A percentile compares a stretch with the other conserved stretches of the same genome.
Conservation (phyloP, 768 basidiomycete genomes). For the Tephrocybe sp. region DNA sequence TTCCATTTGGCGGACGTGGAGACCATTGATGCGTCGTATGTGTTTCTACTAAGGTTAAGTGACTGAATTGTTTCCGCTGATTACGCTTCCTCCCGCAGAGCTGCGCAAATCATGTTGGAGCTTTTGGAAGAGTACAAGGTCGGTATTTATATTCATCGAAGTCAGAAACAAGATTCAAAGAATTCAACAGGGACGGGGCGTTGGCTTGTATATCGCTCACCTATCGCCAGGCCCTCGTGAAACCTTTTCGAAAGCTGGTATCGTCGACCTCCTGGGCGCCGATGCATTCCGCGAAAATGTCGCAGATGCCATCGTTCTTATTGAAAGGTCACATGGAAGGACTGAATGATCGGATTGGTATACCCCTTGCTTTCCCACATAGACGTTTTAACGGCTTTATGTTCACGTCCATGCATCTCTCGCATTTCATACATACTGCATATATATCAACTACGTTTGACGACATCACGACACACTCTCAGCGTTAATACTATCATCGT, state of each 20-base stretch:
- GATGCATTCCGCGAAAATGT: constrained; percentile 50
- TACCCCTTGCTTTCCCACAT: neutral
- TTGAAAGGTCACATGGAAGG: constrained; percentile 26
- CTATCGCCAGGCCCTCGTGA: constrained; percentile 35
- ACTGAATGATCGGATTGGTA: neutral
- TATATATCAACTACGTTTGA: neutral
- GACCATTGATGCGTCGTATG: constrained; percentile 86
- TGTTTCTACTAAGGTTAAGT: constrained; percentile 8
- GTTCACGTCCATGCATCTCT: neutral
- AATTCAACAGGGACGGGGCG: constrained; percentile 40
- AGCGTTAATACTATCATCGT: constrained; percentile 3
- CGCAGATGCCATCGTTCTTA: constrained; percentile 46
- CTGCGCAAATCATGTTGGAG: constrained; percentile 82
- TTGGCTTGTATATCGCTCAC: constrained; percentile 52
- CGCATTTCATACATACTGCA: neutral
- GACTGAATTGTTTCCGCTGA: neutral
- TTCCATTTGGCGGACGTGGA: constrained; percentile 96
- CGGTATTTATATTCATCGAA: constrained; percentile 9
- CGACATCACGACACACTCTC: neutral
- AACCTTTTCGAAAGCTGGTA: constrained; percentile 48
- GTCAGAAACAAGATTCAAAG: neutral
- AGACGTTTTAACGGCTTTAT: neutral
- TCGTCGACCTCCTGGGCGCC: constrained; percentile 43
- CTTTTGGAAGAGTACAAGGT: constrained; percentile 77
- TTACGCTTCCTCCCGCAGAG: constrained; percentile 38